Conservation (phyloP, 1,284 basidiomycete species). For the Polyporus tsugae region DNA sequence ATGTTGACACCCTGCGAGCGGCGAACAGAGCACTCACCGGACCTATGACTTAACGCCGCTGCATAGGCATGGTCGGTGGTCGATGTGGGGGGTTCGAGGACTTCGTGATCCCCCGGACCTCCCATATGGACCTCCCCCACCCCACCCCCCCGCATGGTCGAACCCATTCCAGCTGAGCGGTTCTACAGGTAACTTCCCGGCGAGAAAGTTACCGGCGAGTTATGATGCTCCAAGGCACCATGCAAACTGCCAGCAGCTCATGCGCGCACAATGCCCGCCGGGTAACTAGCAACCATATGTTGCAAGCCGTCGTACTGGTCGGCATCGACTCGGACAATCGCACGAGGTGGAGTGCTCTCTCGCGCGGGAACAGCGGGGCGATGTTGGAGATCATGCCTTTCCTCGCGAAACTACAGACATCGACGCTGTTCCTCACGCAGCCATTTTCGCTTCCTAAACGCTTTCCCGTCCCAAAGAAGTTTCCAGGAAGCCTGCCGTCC, state of each 20-base stretch:
- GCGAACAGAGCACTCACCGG: slow-evolving; percentile 1
- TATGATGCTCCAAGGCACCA: neutral
- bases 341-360: neutral
- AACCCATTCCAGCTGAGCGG: neutral
- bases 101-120: neutral
- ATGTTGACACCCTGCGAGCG: neutral
- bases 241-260: neutral
- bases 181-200: neutral
- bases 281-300: neutral
- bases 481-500: neutral
- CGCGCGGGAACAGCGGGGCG: slow-evolving; percentile 9
- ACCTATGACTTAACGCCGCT: neutral
- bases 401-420: neutral
- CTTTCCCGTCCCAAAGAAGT: neutral
- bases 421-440: neutral
- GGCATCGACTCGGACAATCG: neutral
- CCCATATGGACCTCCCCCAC: neutral
- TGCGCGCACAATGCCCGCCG: neutral
- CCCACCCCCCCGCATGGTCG: neutral
- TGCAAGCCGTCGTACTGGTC: neutral
- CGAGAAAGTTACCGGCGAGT: neutral
- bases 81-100: neutral
- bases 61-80: neutral
- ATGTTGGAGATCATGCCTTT: neutral
- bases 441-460: neutral